A percentile compares a stretch with the other conserved stretches of the same genome.
Evolutionary conservation across 495 filamentous ascomycete species (phyloP).

Genomic region (Aspergillus ostianus): DNA sequence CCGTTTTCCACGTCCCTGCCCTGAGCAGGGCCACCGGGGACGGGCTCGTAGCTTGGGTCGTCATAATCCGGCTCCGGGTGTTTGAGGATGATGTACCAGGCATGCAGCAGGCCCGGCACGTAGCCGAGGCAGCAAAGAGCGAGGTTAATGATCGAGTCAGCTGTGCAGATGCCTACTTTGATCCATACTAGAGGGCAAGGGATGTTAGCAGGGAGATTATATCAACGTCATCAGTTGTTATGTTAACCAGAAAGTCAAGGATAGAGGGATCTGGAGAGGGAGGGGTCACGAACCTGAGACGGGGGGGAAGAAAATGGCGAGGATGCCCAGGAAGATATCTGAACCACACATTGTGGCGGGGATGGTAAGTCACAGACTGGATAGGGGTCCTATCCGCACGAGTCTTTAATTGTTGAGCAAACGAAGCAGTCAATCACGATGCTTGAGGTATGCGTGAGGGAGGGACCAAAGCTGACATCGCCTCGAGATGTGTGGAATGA

Average conservation of each 20-base stretch:
- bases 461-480: neutral
- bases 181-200: conserved; percentile 74
- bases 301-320: conserved; percentile 93
- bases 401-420: neutral
- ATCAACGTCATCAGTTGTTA: conserved; percentile 11
- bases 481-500: neutral
- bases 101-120: conserved; percentile 86
- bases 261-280: conserved; percentile 1
- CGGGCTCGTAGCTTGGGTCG: conserved; percentile 60
- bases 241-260: conserved; percentile 3
- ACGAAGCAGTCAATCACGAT: neutral
- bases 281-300: conserved; percentile 69
- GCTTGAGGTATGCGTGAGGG: neutral
- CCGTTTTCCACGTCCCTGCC: conserved; percentile 44
- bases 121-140: conserved; percentile 86
- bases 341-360: conserved; percentile 60
- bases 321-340: conserved; percentile 83
- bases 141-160: conserved; percentile 93
- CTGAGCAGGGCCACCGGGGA: conserved; percentile 48
- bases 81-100: conserved; percentile 97
- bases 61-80: conserved; percentile 68
- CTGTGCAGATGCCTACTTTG: conserved; percentile 88
- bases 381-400: conserved; percentile 1
- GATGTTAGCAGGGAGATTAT: conserved; percentile 5
- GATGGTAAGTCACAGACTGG: conserved; percentile 5